phyloP scores from a whole-genome alignment of 108 stramenopile genomes.

The Schizochytrium sp. region DNA sequence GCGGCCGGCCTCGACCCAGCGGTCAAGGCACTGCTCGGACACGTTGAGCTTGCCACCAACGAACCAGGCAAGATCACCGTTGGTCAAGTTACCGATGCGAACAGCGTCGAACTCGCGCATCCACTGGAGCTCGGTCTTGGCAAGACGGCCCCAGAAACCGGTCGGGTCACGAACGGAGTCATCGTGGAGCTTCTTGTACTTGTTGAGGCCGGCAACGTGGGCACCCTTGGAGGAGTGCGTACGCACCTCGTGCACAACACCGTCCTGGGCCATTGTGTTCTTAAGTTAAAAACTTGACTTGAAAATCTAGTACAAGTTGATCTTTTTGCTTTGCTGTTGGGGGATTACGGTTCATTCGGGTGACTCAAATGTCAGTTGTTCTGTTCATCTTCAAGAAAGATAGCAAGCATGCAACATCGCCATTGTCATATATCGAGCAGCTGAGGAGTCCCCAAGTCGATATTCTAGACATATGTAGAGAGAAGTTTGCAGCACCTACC shows the following conservation, averaged over 20 bases:
- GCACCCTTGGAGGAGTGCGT: slow-evolving; percentile 41
- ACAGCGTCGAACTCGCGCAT: slow-evolving; percentile 12
- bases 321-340: not conserved
- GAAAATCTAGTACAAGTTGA: not conserved
- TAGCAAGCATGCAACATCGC: no score
- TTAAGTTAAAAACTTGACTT: not conserved
- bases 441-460: no score
- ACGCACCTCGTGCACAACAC: slow-evolving; percentile 16
- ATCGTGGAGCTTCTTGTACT: slow-evolving; percentile 61
- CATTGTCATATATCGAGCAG: not conserved
- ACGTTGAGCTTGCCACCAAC: slow-evolving; percentile 77
- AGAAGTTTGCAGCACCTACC: no score
- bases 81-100: slow-evolving; percentile 58
- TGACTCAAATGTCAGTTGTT: no score
- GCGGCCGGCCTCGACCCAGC: slow-evolving; percentile 70
- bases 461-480: no score
- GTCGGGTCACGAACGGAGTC: slow-evolving; percentile 37
- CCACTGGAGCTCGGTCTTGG: not conserved
- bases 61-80: slow-evolving; percentile 79
- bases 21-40: slow-evolving; percentile 74
- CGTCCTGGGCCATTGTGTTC: not conserved
- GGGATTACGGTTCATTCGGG: no score
- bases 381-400: no score
- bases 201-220: not conserved
- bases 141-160: slow-evolving; percentile 39